phyloP scores from a whole-genome alignment of 768 basidiomycete genomes.

The Mycena rebaudengoi region DNA sequence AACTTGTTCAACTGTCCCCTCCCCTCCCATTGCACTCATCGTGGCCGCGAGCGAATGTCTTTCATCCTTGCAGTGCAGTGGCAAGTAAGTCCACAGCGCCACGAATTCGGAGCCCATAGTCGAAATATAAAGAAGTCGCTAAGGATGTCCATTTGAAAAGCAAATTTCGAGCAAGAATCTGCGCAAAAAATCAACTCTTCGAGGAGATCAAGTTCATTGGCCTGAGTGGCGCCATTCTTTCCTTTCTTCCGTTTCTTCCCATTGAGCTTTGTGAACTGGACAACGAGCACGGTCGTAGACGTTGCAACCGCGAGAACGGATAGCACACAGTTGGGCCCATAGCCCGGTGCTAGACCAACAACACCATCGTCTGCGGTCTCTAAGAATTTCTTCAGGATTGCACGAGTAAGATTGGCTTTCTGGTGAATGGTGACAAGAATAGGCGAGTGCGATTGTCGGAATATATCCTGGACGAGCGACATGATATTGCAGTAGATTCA shows the following conservation, averaged over 20 bases:
- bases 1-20: slow-evolving; percentile 34
- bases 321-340: slow-evolving; percentile 44
- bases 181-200: slow-evolving; percentile 42
- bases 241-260: too few species aligned
- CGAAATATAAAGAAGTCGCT: slow-evolving; percentile 48
- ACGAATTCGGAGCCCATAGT: slow-evolving; percentile 44
- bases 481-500: too few species aligned
- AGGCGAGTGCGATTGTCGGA: slow-evolving; percentile 28
- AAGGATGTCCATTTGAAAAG: slow-evolving; percentile 58
- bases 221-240: too few species aligned
- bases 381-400: slow-evolving; percentile 39
- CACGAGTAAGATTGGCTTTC: slow-evolving; percentile 32
- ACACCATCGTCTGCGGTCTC: slow-evolving; percentile 31
- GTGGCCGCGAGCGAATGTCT: slow-evolving; percentile 45
- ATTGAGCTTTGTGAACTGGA: slow-evolving; percentile 38
- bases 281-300: slow-evolving; percentile 40
- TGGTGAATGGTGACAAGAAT: slow-evolving; percentile 40
- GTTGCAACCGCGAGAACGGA: slow-evolving; percentile 54
- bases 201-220: too few species aligned
- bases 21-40: slow-evolving; percentile 49
- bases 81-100: slow-evolving; percentile 54
- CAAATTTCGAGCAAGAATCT: slow-evolving; percentile 39
- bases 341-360: slow-evolving; percentile 55
- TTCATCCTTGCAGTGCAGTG: slow-evolving; percentile 12
- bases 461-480: slow-evolving; percentile 48